Evolutionary conservation across 441 rosid genomes (phyloP).

Genomic region (Pelargonium cotyledonis): DNA sequence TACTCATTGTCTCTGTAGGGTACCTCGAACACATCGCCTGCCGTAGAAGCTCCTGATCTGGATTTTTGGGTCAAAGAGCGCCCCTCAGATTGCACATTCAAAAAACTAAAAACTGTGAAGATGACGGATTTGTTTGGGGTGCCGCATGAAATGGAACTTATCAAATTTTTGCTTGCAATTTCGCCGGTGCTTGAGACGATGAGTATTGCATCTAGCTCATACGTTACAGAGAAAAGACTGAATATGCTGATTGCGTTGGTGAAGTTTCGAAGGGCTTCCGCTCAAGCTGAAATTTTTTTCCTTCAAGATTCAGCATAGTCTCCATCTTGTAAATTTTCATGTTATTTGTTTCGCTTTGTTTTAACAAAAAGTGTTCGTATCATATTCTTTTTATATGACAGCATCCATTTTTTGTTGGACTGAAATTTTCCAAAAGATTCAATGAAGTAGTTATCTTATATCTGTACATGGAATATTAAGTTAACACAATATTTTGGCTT

Average conservation of each 20-base stretch:
- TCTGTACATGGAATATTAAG: background rate
- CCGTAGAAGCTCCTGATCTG: slow-evolving; percentile 46
- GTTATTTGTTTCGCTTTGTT: background rate
- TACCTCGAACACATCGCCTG: slow-evolving; percentile 46
- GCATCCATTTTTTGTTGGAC: background rate
- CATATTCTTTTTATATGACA: background rate
- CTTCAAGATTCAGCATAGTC: slow-evolving; percentile 36
- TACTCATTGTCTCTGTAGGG: slow-evolving; percentile 34
- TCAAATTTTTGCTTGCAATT: slow-evolving; percentile 63
- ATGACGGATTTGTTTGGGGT: slow-evolving; percentile 62
- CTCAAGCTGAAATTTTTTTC: slow-evolving; percentile 58
- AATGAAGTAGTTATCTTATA: background rate
- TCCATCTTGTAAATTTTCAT: slow-evolving; percentile 6
- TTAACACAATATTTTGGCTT: too few species aligned
- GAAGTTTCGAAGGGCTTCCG: slow-evolving; percentile 67
- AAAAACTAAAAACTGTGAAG: slow-evolving; percentile 51
- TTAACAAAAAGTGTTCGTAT: background rate
- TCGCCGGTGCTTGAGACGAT: slow-evolving; percentile 58
- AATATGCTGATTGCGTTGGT: slow-evolving; percentile 62
- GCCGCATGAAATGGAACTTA: slow-evolving; percentile 67
- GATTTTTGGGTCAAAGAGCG: slow-evolving; percentile 50
- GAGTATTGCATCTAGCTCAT: slow-evolving; percentile 47
- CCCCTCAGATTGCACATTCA: slow-evolving; percentile 44
- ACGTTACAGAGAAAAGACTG: slow-evolving; percentile 43
- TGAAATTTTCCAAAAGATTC: background rate